Evolutionary conservation across 495 filamentous ascomycete species (phyloP).

Genomic region (Ramalina peruviana): DNA sequence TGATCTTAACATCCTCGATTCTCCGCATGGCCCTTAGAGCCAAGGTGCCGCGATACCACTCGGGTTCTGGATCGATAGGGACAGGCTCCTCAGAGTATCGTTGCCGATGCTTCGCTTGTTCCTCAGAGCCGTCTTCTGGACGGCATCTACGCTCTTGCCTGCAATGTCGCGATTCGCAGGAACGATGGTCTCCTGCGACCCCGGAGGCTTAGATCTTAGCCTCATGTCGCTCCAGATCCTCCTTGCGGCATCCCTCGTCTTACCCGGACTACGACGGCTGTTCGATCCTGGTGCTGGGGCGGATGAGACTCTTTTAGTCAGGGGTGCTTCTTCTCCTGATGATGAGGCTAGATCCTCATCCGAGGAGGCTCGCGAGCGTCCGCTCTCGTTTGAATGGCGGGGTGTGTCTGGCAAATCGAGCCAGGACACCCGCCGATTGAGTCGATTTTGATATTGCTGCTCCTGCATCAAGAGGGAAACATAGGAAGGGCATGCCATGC

Average conservation of each 20-base stretch:
- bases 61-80: background rate
- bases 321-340: background rate
- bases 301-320: background rate
- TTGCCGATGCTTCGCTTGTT: slow-evolving; percentile 8
- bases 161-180: background rate
- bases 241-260: background rate
- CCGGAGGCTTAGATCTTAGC: background rate
- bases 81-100: slow-evolving; percentile 5
- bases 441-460: slow-evolving; percentile 13
- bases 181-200: background rate
- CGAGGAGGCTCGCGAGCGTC: background rate
- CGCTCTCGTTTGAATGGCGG: no score
- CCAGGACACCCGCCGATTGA: background rate
- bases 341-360: background rate
- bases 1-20: no score
- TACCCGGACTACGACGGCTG: no score
- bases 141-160: background rate
- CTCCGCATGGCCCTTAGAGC: background rate
- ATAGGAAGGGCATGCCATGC: slow-evolving; percentile 11
- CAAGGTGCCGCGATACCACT: background rate
- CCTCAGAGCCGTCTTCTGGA: slow-evolving; percentile 2
- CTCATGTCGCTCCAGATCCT: background rate
- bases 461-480: slow-evolving; percentile 12
- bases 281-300: no score
- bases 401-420: slow-evolving; percentile 1